phyloP scores from a whole-genome alignment of 176 grass and related monocot genomes.

The Oryza coarctata region DNA sequence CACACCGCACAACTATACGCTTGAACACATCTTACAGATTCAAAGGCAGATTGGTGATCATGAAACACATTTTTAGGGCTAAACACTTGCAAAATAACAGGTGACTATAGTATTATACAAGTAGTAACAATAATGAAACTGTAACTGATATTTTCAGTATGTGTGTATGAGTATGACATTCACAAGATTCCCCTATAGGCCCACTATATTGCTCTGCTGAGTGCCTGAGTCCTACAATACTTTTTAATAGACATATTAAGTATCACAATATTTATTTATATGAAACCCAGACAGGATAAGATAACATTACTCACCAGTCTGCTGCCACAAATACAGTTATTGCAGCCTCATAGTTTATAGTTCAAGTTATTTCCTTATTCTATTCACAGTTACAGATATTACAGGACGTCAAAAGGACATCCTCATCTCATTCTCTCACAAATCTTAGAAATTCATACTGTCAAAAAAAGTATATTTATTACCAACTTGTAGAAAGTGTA shows the following conservation, averaged over 20 bases:
- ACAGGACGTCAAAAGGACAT: background rate
- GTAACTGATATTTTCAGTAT: background rate
- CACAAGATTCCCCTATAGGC: background rate
- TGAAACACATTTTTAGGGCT: background rate
- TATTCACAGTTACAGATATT: background rate
- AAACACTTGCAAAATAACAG: background rate
- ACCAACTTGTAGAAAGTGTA: no score
- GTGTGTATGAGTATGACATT: background rate
- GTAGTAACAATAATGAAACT: background rate
- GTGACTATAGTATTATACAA: background rate
- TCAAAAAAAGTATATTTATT: background rate
- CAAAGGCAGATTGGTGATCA: background rate
- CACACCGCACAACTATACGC: background rate
- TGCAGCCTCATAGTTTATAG: background rate
- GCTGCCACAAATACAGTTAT: background rate
- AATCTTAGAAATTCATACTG: background rate
- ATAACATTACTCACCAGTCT: background rate
- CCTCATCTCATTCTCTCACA: background rate
- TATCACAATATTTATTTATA: background rate
- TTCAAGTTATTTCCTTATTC: slow-evolving; percentile 12
- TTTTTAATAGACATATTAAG: background rate
- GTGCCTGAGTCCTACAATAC: background rate
- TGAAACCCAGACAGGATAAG: background rate
- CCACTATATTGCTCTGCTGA: background rate
- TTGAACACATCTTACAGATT: background rate